Conservation (phyloP, 129 eudicot species). For the Pseudognaphalium luteoalbum region DNA sequence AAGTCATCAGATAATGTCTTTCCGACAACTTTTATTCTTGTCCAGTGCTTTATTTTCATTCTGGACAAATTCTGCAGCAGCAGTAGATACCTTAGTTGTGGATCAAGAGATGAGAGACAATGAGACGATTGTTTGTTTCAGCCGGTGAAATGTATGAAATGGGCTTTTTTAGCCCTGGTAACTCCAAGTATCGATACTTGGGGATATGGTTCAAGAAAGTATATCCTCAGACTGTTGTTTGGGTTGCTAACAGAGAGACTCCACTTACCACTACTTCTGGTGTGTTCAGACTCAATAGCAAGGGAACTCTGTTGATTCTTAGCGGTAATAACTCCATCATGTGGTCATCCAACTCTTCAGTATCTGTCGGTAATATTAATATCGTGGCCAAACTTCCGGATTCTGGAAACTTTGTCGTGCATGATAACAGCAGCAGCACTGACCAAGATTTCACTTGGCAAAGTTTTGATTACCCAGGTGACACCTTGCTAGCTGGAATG, state of each 20-base stretch:
- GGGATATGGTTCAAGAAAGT: constrained; percentile 23
- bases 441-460: constrained; percentile 20
- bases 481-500: constrained; percentile 24
- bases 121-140: constrained; percentile 10
- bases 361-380: not conserved
- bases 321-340: not conserved
- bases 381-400: constrained; percentile 22
- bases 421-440: not conserved
- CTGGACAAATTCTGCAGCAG: not conserved
- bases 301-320: constrained; percentile 1
- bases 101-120: not conserved
- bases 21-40: not conserved
- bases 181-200: constrained; percentile 5
- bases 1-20: not conserved
- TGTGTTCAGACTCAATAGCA: not conserved
- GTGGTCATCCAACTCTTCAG: constrained; percentile 20
- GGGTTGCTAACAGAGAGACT: constrained; percentile 18
- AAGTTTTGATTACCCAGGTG: constrained; percentile 35
- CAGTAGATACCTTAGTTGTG: not conserved
- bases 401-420: constrained; percentile 29
- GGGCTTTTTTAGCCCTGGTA: constrained; percentile 9
- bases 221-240: not conserved
- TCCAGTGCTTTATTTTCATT: not conserved
- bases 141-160: not conserved
- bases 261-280: not conserved